Evolutionary conservation across 2,329 filamentous ascomycete genomes (phyloP), one percentile per base, ranked within the genome.

Genomic region (Cladosporium phlei): DNA sequence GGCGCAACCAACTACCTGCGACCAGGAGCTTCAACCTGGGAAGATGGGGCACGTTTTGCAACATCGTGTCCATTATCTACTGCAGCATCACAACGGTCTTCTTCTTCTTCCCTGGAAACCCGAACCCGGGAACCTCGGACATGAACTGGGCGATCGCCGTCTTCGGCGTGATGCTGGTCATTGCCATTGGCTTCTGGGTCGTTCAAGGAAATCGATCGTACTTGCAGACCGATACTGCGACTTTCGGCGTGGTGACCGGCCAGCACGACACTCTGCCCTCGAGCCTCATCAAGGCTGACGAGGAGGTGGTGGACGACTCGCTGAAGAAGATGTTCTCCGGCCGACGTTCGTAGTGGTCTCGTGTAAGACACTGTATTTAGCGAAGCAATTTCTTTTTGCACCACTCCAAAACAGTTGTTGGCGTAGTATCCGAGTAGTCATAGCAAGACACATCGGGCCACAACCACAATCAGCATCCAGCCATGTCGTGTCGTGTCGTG

Each of bases 1-100:
- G 78, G 6, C 73, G 78, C 10, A 73, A 78, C 34, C 74, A 71
- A 52, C 64, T 79, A 1, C 73, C 75, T 0, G 62, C 70, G 0
- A 71, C 64, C 2, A 51, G 55, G 2, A 52, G 62, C 4, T 76
- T 78, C 55, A 52, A 56, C 0, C 66, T 78, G 1, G 76, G 75
- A 16, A 62, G 63, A 20, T 65, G 37, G 32, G 42, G 42, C 17
- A 45, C 33, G 24, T 19, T 32, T 7, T 45, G 42, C 42, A 53
- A 55, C 29, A 59, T 66, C 11, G 45, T 48, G 2, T 55, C 60
- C 1, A 30, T 61, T 35, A 39, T 64, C 4, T 78, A 47, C 45
- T 39, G 35, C 19, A 20, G 24, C 19, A 39, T 47, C 17, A 47
- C 45, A 14, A 39, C 35, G 8, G 46, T 52, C 7, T 48, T 55